Evolutionary conservation across 306 rosid species (phyloP), one percentile per base, ranked within the genome.

Genomic region (Arachis stenosperma): DNA sequence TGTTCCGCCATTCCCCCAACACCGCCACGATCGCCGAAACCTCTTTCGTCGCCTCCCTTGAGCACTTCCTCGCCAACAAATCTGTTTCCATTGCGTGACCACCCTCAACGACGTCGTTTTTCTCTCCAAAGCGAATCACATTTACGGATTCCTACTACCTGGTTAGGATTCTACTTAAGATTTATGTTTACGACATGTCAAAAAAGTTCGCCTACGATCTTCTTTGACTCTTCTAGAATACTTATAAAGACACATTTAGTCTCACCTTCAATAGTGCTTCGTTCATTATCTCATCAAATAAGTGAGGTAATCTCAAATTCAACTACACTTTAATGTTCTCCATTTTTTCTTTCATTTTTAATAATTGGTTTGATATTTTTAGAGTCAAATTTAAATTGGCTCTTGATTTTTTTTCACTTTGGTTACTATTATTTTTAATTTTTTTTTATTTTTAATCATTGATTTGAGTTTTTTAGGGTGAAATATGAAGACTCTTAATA

Each of bases 241-340:
- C 89, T 3, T 93, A 90, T 61, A 78, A 59, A 54, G 88, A 83
- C 7, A 93, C 97, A 41, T 85, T 86, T 36, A 90, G 90, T 81
- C 91, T 93, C 72, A 93, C 97, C 82, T 93, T 97, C 8, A 93
- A 93, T 61, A 97, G 98, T n/a, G 97, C 81, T 97, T 97, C 63
- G 92, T 93, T 27, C 98, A 93, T 78, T 92, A 97, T 55, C 96
- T 93, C 61, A 78, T 93, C 80, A 92, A 90, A 73, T 97, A 93
- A 97, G 98, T 88, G 6, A 51, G 55, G 5, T 17, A 17, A 17
- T 17, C 17, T 17, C 17, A 17, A 17, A 17, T 17, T 17, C 17
- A 17, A 17, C 17, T 17, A 17, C 17, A 17, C 17, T 0, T 17
- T 17, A 17, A 17, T 17, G 15, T 62, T 33, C 27, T 54, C n/a